Evolutionary conservation across 1,139 yeast genomes (phyloP).

Genomic region (Yamadazyma trypodendri): DNA sequence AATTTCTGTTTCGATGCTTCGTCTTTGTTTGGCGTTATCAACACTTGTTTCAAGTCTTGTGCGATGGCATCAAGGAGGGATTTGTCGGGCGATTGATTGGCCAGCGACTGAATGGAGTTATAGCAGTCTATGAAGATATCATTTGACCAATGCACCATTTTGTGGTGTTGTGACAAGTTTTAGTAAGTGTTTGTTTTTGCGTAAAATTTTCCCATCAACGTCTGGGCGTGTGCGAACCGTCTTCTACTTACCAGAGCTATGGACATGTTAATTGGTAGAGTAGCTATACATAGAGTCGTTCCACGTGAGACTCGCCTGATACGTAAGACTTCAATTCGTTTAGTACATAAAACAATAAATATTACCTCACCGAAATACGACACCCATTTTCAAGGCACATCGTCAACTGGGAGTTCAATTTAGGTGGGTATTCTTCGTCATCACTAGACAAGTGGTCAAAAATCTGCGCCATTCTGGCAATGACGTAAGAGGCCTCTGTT

Average conservation of each 20-base stretch:
- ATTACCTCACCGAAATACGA: constrained; percentile 10
- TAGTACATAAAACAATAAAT: constrained; percentile 2
- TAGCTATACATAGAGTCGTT: too few species aligned
- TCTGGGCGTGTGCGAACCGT: neutral
- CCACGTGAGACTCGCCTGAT: too few species aligned
- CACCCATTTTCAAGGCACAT: constrained; percentile 29
- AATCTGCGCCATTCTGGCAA: constrained; percentile 37
- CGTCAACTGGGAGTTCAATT: constrained; percentile 28
- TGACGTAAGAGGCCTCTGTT: constrained; percentile 48
- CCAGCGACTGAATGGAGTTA: constrained; percentile 30
- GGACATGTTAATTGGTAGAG: too few species aligned
- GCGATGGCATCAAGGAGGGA: constrained; percentile 26
- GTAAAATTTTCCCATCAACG: constrained; percentile 1
- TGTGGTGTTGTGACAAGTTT: neutral
- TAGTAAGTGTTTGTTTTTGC: neutral
- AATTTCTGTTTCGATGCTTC: constrained; percentile 54
- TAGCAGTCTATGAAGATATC: constrained; percentile 36
- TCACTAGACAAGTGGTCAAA: constrained; percentile 20
- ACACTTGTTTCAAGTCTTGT: constrained; percentile 49
- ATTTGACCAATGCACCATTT: constrained; percentile 31
- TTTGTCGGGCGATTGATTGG: constrained; percentile 23
- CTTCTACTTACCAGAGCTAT: too few species aligned
- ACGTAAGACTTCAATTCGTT: too few species aligned
- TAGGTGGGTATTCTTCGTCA: constrained; percentile 27
- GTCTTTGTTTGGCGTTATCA: constrained; percentile 52